Evolutionary conservation across 2,329 filamentous ascomycete genomes (phyloP).

Genomic region (Diaporthe ilicicola): DNA sequence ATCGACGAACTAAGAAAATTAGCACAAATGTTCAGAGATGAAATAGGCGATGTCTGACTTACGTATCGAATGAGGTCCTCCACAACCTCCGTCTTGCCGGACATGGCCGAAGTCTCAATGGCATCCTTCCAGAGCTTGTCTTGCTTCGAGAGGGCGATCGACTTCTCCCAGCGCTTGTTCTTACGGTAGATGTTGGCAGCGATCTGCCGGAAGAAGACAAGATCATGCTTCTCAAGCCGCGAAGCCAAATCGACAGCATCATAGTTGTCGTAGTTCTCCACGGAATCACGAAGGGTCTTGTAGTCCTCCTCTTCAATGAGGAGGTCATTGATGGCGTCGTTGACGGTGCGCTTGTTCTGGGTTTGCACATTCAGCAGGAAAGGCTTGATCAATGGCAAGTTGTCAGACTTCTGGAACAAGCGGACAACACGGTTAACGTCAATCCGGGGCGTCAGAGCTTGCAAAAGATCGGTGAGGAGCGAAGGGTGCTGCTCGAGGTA

Average conservation of each 20-base stretch:
- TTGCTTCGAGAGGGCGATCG: constrained; percentile 95
- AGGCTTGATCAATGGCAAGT: constrained; percentile 97
- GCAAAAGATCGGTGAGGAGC: constrained; percentile 92
- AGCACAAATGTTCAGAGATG: constrained; percentile 39
- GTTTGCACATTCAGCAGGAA: constrained; percentile 96
- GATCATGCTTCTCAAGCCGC: constrained; percentile 94
- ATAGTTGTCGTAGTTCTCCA: constrained; percentile 99
- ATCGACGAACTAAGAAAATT: constrained; percentile 83
- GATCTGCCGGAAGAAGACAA: constrained; percentile 99
- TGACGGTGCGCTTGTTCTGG: constrained; percentile 98
- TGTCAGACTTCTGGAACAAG: constrained; percentile 98
- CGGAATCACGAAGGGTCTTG: constrained; percentile 97
- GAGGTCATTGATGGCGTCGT: constrained; percentile 96
- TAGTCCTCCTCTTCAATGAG: constrained; percentile 99
- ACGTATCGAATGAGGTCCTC: constrained; percentile 97
- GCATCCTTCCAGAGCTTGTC: constrained; percentile 99
- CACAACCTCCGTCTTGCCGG: constrained; percentile 88
- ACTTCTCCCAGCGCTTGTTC: constrained; percentile 99
- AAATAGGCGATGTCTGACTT: constrained; percentile 59
- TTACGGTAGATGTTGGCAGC: constrained; percentile 98
- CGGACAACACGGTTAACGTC: constrained; percentile 99
- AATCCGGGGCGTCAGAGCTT: constrained; percentile 89
- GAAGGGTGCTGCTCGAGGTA: constrained; percentile 98
- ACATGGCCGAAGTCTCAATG: constrained; percentile 96
- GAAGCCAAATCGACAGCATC: constrained; percentile 92